Conservation (phyloP, 2,329 filamentous ascomycete genomes). For the Coniochaeta pulveracea region DNA sequence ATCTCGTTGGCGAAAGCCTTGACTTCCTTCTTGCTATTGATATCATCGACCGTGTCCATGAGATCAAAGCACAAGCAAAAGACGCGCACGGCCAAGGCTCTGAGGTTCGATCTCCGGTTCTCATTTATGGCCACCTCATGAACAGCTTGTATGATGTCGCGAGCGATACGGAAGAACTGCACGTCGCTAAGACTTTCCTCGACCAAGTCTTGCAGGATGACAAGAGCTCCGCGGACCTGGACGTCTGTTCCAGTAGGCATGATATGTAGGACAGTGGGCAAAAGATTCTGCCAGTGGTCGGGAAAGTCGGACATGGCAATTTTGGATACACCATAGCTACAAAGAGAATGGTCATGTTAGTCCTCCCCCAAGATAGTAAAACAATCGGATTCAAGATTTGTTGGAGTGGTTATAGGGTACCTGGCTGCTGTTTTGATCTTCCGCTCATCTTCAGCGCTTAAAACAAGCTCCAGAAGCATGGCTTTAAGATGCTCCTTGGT, state of each 20-base stretch:
- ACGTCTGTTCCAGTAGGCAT: conserved; percentile 65
- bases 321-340: conserved; percentile 70
- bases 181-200: conserved; percentile 90
- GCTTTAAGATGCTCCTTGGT: conserved; percentile 64
- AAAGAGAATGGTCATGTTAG: neutral
- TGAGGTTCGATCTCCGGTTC: conserved; percentile 60
- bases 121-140: conserved; percentile 73
- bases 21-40: conserved; percentile 78
- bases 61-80: conserved; percentile 90
- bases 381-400: neutral
- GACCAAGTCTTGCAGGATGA: conserved; percentile 79
- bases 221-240: conserved; percentile 81
- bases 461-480: conserved; percentile 64
- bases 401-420: conserved; percentile 38
- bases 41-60: conserved; percentile 91
- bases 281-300: conserved; percentile 83
- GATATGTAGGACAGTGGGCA: conserved; percentile 67
- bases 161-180: conserved; percentile 85
- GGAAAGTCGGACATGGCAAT: conserved; percentile 91
- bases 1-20: conserved; percentile 84
- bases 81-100: conserved; percentile 79
- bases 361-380: conserved; percentile 5
- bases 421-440: conserved; percentile 86
- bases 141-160: conserved; percentile 73
- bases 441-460: conserved; percentile 62